Conservation (phyloP, 805 yeast species). For the Kodamaea leandrae region DNA sequence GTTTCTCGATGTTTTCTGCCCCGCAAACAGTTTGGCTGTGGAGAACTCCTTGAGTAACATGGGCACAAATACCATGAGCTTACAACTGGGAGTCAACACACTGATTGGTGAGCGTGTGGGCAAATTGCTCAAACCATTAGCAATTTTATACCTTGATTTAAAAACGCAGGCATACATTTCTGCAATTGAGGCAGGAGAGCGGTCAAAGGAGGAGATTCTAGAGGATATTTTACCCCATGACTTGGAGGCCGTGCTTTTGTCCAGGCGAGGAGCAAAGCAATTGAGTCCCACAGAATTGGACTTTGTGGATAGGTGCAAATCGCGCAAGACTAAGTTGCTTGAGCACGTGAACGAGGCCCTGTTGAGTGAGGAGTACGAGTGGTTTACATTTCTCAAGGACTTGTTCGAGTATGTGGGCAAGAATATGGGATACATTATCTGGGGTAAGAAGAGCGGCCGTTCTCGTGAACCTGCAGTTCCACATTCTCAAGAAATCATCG, state of each 20-base stretch:
- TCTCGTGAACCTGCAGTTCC: conserved; percentile 14
- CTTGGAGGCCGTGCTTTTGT: conserved; percentile 46
- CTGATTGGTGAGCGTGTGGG: conserved; percentile 45
- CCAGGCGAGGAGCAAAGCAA: conserved; percentile 35
- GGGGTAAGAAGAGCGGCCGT: conserved; percentile 54
- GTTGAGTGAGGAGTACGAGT: conserved; percentile 72
- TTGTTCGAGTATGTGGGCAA: conserved; percentile 74
- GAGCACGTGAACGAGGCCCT: conserved; percentile 46
- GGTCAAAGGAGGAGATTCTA: conserved; percentile 63
- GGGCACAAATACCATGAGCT: conserved; percentile 27
- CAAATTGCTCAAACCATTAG: conserved; percentile 74
- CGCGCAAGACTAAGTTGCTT: conserved; percentile 62
- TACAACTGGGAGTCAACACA: conserved; percentile 34
- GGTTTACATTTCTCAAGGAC: conserved; percentile 81
- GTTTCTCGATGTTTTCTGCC: conserved; percentile 85
- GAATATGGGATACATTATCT: conserved; percentile 66
- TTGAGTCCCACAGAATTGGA: conserved; percentile 78
- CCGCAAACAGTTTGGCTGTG: conserved; percentile 57
- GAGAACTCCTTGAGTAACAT: conserved; percentile 39
- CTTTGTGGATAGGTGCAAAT: conserved; percentile 69
- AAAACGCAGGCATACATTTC: conserved; percentile 95
- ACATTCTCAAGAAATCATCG: conserved; percentile 23
- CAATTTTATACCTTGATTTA: conserved; percentile 74
- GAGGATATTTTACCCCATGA: conserved; percentile 73
- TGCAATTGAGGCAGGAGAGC: conserved; percentile 65